Conservation (phyloP, 257 asterid species). For the Nicotiana noctiflora region DNA sequence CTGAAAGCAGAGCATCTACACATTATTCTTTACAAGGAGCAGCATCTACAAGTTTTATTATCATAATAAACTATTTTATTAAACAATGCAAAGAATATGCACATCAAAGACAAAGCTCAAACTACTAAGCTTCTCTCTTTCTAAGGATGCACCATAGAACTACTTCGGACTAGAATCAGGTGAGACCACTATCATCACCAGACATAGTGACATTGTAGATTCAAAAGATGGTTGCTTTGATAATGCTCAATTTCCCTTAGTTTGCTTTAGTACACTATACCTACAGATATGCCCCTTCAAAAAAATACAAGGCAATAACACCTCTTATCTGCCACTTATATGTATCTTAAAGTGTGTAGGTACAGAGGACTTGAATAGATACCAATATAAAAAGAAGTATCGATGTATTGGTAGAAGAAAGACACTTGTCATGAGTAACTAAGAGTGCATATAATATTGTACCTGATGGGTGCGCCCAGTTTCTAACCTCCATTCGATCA, state of each 20-base stretch:
- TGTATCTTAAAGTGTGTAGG: neutral
- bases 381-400: neutral
- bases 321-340: neutral
- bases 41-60: neutral
- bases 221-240: neutral
- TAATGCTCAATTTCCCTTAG: neutral
- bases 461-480: constrained; percentile 99
- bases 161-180: neutral
- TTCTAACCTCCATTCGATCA: constrained; percentile 96
- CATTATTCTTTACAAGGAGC: neutral
- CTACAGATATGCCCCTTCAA: neutral
- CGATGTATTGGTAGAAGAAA: neutral
- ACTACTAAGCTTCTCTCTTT: neutral
- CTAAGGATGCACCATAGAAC: neutral
- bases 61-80: too few species aligned
- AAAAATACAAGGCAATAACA: neutral
- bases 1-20: neutral
- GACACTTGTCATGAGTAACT: neutral
- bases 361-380: neutral
- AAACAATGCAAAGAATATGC: neutral
- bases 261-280: neutral
- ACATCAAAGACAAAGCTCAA: neutral
- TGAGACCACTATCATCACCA: too few species aligned
- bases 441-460: constrained; percentile 1
- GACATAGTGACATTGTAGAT: neutral